phyloP scores from a whole-genome alignment of 345 rosid genomes.

The Populus alba region DNA sequence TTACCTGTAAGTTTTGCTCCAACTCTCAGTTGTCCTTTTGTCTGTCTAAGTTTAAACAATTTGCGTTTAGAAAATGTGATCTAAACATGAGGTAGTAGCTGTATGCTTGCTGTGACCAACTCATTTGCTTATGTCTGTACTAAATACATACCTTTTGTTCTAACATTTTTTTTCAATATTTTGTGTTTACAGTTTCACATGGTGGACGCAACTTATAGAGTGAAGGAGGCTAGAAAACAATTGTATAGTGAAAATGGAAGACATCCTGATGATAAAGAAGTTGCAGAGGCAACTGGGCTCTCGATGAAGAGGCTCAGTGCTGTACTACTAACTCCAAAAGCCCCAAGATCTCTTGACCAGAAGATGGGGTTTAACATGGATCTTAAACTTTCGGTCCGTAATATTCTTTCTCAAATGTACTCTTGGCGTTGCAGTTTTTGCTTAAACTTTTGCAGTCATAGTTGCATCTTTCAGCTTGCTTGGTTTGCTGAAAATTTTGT shows the following conservation, averaged over 20 bases:
- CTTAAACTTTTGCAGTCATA: neutral
- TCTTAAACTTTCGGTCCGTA: constrained; percentile 78
- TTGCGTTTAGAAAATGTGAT: constrained; percentile 1
- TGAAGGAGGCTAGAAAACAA: constrained; percentile 83
- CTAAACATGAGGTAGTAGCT: neutral
- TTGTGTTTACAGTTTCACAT: constrained; percentile 69
- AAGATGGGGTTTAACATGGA: constrained; percentile 69
- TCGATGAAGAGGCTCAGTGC: constrained; percentile 82
- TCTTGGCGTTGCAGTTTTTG: neutral
- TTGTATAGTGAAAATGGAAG: constrained; percentile 61
- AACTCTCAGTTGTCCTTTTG: constrained; percentile 2
- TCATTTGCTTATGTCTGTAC: neutral
- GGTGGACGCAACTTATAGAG: constrained; percentile 89
- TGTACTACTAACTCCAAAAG: constrained; percentile 72
- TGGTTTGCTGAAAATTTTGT: neutral
- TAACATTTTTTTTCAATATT: neutral
- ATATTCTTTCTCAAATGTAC: neutral
- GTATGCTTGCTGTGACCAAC: neutral
- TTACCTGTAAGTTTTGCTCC: constrained; percentile 60
- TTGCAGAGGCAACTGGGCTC: constrained; percentile 83
- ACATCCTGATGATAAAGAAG: constrained; percentile 74
- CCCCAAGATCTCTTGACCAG: constrained; percentile 87
- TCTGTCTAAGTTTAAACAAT: neutral
- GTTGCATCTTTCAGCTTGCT: neutral
- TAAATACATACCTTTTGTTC: neutral